Percentiles rank a stretch among this genome's conserved stretches.
Evolutionary conservation across 129 eudicot genomes (phyloP).

Genomic region (Lactuca sativa): DNA sequence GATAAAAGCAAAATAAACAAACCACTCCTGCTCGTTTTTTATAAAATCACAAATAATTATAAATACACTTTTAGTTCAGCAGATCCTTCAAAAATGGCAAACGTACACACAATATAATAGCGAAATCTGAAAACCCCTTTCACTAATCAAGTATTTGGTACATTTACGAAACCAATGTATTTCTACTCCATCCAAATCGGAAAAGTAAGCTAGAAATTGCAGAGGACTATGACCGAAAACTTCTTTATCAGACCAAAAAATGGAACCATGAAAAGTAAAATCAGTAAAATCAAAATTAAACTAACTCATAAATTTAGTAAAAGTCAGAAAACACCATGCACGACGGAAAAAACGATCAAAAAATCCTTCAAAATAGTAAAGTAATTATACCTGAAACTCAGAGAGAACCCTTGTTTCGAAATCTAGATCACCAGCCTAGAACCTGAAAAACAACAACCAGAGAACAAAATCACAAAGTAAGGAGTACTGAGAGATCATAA

Average conservation of each 20-base stretch:
- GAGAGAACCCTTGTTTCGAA: neutral
- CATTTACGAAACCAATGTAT: neutral
- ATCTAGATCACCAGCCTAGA: conserved; percentile 7
- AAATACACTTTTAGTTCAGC: neutral
- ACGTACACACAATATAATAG: neutral
- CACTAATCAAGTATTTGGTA: neutral
- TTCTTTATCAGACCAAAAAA: neutral
- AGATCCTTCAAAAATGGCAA: neutral
- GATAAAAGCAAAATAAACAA: neutral
- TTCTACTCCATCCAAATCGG: neutral
- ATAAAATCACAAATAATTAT: neutral
- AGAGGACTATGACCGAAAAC: neutral
- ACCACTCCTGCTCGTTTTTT: neutral
- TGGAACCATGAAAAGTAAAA: neutral
- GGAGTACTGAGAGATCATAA: neutral
- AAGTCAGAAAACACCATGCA: conserved; percentile 1
- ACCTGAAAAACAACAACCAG: neutral
- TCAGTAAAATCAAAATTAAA: conserved; percentile 2
- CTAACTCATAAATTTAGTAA: neutral
- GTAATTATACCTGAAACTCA: conserved; percentile 14
- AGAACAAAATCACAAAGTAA: neutral
- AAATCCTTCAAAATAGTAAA: neutral
- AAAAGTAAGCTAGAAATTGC: neutral
- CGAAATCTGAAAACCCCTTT: conserved; percentile 9
- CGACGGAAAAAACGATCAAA: neutral